phyloP scores from a whole-genome alignment of 495 filamentous ascomycete species.

The Glutinoglossum americanum region DNA sequence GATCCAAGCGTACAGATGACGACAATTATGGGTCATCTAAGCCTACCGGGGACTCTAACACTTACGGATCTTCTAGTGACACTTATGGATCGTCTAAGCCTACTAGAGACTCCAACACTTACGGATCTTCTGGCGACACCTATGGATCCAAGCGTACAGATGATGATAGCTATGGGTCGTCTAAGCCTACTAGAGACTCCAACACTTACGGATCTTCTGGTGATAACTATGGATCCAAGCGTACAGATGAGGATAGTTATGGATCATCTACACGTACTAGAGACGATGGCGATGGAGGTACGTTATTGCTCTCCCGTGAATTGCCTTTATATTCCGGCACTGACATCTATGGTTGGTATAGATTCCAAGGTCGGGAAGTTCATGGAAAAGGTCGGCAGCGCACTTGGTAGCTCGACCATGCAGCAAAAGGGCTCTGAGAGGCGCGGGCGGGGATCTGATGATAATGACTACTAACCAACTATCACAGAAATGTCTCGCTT shows the following conservation, averaged over 20 bases:
- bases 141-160: conserved; percentile 6
- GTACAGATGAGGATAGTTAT: background rate
- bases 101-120: conserved; percentile 1
- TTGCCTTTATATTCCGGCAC: no score
- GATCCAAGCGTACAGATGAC: conserved; percentile 4
- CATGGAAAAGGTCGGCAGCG: conserved; percentile 22
- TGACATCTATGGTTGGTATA: no score
- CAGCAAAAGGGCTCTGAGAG: conserved; percentile 17
- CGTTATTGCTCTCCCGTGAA: no score
- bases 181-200: background rate
- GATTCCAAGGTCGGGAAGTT: conserved; percentile 23
- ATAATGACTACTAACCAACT: background rate
- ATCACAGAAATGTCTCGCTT: background rate
- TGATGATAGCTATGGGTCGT: conserved; percentile 1
- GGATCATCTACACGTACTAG: background rate
- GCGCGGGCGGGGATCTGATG: no score
- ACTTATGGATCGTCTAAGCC: conserved; percentile 15
- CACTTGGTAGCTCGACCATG: conserved; percentile 17
- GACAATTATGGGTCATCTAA: conserved; percentile 10
- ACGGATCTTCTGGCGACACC: conserved; percentile 1
- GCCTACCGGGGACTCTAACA: background rate
- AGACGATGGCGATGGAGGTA: conserved; percentile 3
- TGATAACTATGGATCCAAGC: conserved; percentile 16
- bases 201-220: background rate
- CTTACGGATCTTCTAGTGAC: background rate